Evolutionary conservation across 495 filamentous ascomycete species (phyloP), one percentile per base, ranked within the genome.

Genomic region (Penicillium malachiteum): DNA sequence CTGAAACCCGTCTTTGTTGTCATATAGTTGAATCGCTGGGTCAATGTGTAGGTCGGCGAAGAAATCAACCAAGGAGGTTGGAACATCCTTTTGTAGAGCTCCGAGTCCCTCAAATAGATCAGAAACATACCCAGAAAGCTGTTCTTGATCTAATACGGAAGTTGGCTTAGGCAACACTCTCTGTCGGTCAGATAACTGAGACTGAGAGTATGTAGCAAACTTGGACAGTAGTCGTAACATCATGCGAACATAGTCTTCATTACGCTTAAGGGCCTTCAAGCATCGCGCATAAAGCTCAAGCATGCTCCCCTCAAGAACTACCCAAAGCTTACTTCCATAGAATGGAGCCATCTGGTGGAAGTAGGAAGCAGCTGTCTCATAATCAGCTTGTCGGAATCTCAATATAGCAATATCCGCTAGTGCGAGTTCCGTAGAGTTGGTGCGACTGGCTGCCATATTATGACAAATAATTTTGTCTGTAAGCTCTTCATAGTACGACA

Each of bases 331-430:
- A 47, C 87, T 87, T 0, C 86, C 88, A 64, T 94, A 97, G 60
- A 90, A 88, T 2, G 90, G 87, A 7, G 88, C 87, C 52, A 92
- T 82, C n/a, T 84, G 80, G 62, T 86, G 83, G 66, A 97, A 92
- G 63, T 90, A 92, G 3, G 79, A 83, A 2, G 90, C 87, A 11
- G 93, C 92, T 11, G 83, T 79, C 10, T 67, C 78, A 67, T 86
- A 93, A 57, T 97, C 89, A 41, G 54, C 64, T 50, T 75, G 84
- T 56, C 76, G 83, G 74, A 87, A 95, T 71, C 91, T 89, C 48
- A 96, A 73, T 10, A 90, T 78, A 6, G 94, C 94, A 26, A 97
- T 81, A 67, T 98, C 94, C 13, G 90, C 88, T 69, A 92, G 84
- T 42, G 86, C 84, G 33, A 83, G 78, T 57, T 95, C 86, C 0